These are phyloP conservation scores for Dendrobium officinale DNA, from an alignment of 106 monocot genomes.

Conservation along the genomic window DNA sequence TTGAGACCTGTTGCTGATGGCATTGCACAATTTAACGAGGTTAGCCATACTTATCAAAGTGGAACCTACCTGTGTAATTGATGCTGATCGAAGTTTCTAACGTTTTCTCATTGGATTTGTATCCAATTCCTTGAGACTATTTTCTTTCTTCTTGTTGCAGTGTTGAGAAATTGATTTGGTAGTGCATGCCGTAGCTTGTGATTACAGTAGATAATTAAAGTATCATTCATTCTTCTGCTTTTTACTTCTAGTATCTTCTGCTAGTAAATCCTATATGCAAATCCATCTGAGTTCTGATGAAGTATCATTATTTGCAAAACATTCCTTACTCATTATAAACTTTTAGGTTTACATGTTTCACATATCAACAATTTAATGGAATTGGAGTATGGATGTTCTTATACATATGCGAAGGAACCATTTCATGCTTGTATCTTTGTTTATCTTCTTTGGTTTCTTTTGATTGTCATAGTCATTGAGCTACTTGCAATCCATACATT, in stretches of 20 bases:
- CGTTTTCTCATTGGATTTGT: conserved; percentile 2
- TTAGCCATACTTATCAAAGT: conserved; percentile 59
- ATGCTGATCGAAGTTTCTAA: conserved; percentile 5
- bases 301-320: neutral
- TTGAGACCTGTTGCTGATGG: conserved; percentile 61
- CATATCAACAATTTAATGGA: neutral
- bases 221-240: neutral
- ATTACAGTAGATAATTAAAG: neutral
- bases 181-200: conserved; percentile 3
- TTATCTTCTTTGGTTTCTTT: neutral
- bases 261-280: neutral
- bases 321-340: neutral
- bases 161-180: neutral
- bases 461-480: neutral
- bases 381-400: neutral
- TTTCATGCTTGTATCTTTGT: neutral
- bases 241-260: neutral
- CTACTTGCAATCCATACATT: too few relatives aligned
- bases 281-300: neutral
- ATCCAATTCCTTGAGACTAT: neutral
- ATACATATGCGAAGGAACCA: neutral
- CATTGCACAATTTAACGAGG: conserved; percentile 56
- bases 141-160: neutral
- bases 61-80: conserved; percentile 77
- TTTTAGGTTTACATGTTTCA: neutral